Base-by-base conservation (phyloP, 2,329 filamentous ascomycete genomes). In the Diaporthe citriasiana region DNA sequence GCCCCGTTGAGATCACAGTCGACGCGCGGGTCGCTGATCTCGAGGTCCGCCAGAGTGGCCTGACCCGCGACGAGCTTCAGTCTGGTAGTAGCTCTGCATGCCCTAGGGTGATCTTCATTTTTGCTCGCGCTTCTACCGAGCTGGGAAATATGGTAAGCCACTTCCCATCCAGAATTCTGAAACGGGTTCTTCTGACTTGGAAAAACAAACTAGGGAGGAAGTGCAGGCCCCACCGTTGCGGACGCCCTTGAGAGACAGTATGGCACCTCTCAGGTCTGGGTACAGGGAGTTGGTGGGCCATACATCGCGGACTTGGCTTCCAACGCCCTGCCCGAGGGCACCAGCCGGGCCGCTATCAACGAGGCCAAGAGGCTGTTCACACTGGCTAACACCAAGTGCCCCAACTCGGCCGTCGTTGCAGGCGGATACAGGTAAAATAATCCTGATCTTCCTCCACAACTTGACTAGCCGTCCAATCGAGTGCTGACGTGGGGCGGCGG, bases 261-360 rank as follows among this genome's bases (percentile, higher is more conserved):
- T 42, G 79, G 80, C 60, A 76, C 56, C 35, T 71, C 59, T 12
- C 73, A 78, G 25, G 75, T 85, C 73, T 84, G 83, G 83, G 82
- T 86, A 30, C 86, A 87, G 76, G 86, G 86, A 19, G 84, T 88
- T 19, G 82, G 83, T 8, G 63, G 63, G n/a, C 45, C 63, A 13
- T 88, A 88, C 78, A 78, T 72, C 1, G 85, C 84, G 0, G 76
- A 76, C 1, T 55, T 86, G 0, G 71, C 77, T 0, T 79, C 80
- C 33, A 87, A 87, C 75, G 79, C 81, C 51, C 79, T 84, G 0
- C 82, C 83, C 4, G 75, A 78, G 1, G 84, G 85, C 51, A 85
- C 85, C 1, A 79, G 80, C 47, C 56, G 57, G 6, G 80, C 74
- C 7, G 83, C 84, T 42, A 87, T 88, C 73, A 71, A 79, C 1